Evolutionary conservation across 2,329 filamentous ascomycete genomes (phyloP).

Genomic region (Epichloe gansuensis): DNA sequence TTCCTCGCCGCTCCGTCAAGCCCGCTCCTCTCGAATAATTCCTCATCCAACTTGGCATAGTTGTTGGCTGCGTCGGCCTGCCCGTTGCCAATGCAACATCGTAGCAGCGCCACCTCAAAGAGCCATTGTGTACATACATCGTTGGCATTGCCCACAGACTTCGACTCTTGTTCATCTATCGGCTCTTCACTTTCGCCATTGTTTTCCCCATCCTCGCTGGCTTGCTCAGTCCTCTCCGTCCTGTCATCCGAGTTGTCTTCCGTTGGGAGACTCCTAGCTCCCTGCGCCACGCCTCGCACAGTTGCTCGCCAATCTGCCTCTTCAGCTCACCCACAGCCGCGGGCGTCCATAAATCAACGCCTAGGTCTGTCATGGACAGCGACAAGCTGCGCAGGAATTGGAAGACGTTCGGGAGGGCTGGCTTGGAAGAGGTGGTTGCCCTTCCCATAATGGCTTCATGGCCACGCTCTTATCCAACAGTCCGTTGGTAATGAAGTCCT

Average conservation of each 20-base stretch:
- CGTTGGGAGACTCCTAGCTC: conserved; percentile 21
- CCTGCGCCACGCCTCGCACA: conserved; percentile 38
- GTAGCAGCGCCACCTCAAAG: conserved; percentile 45
- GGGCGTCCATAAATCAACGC: conserved; percentile 72
- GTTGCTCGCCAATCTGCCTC: conserved; percentile 33
- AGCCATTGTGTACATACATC: conserved; percentile 48
- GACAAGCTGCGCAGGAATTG: conserved; percentile 56
- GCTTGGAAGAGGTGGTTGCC: conserved; percentile 58
- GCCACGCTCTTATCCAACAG: conserved; percentile 37
- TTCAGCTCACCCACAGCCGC: conserved; percentile 54
- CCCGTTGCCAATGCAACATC: conserved; percentile 28
- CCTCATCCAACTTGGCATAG: conserved; percentile 34
- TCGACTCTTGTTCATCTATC: neutral
- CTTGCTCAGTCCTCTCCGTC: conserved; percentile 6
- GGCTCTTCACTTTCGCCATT: neutral
- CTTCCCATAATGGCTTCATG: conserved; percentile 68
- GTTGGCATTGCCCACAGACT: conserved; percentile 16
- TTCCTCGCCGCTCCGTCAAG: conserved; percentile 36
- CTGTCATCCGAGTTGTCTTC: conserved; percentile 7
- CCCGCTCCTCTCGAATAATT: conserved; percentile 31
- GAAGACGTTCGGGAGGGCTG: conserved; percentile 70
- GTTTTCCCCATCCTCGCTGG: neutral
- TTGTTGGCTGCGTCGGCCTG: conserved; percentile 13
- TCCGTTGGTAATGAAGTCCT: conserved; percentile 30
- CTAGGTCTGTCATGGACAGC: conserved; percentile 54